Evolutionary conservation across 1,284 basidiomycete genomes (phyloP).

Genomic region (Inonotus obliquus): DNA sequence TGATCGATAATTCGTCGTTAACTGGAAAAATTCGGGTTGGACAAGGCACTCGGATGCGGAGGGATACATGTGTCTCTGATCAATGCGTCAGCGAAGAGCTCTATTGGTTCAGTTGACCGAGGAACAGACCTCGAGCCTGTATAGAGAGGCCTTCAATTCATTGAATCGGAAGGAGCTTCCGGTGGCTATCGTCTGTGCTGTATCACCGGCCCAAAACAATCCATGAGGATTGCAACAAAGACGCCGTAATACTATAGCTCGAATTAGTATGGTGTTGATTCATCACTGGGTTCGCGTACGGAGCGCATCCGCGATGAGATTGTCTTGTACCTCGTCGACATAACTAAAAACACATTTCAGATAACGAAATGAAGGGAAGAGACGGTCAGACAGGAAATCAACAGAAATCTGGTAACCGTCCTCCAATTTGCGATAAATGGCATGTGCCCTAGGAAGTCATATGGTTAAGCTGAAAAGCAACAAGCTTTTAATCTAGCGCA

Average conservation of each 20-base stretch:
- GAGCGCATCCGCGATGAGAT: conserved; percentile 59
- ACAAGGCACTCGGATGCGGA: conserved; percentile 7
- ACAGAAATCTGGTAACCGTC: conserved; percentile 32
- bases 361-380: background rate
- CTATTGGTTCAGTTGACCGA: conserved; percentile 22
- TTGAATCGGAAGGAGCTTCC: conserved; percentile 71
- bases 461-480: too few relatives aligned
- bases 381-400: conserved; percentile 49
- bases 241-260: conserved; percentile 48
- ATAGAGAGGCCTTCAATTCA: conserved; percentile 64
- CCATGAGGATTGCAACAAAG: conserved; percentile 62
- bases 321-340: conserved; percentile 72
- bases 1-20: conserved; percentile 64
- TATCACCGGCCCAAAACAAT: conserved; percentile 76
- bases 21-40: conserved; percentile 50
- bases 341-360: conserved; percentile 40
- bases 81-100: background rate
- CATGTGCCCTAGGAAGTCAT: conserved; percentile 42
- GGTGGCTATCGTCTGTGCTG: conserved; percentile 69
- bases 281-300: conserved; percentile 34
- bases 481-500: conserved; percentile 27
- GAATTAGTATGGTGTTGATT: background rate
- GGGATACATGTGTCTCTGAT: background rate
- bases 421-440: conserved; percentile 40
- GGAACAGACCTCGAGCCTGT: conserved; percentile 43